Base-by-base conservation (phyloP, 2,329 filamentous ascomycete genomes). In the Alternaria metachromatica region DNA sequence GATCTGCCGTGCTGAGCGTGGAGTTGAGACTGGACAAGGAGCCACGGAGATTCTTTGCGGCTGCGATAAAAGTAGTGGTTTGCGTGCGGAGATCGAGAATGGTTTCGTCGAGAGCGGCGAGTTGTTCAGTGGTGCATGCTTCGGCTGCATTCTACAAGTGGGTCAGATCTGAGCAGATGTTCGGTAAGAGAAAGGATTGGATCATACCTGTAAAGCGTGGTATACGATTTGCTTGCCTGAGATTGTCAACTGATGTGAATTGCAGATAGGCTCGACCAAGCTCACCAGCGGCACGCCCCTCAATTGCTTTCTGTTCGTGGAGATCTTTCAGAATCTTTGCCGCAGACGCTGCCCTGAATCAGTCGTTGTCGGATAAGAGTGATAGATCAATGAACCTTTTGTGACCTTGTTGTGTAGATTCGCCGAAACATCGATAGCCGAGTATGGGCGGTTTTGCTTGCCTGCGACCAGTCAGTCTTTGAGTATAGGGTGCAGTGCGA, bases 321-420 rank as follows among this genome's bases (percentile, higher is more conserved):
- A 91, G 80, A 63, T 90, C 88, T 70, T 88, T 89, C 33, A 91
- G 80, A 30, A 87, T 73, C 76, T 90, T 91, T 26, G 84, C 84
- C 23, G 88, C 84, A 46, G 87, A 82, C 12, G 87, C 87, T 85
- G 73, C 65, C 8, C 64, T 8, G 13, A n/a, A 44, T 76, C 54
- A 77, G 67, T 44, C 18, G 18, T 23, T 46, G 54, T 4, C 11
- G 15, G 43, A 10, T n/a, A 8, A 15, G 73, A 10, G 37, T 6
- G 1, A 5, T 2, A 8, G 11, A 7, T 21, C 9, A 10, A 58
- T 71, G 50, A 53, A 86, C 84, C 74, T 80, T 89, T 89, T 13
- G 85, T 85, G 62, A 88, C 85, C 64, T 84, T 86, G 69, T 88
- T 88, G 72, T 88, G 87, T 44, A 90, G 80, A 76, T 90, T 90